phyloP scores from a whole-genome alignment of 352 stramenopile genomes.

The Thalassiosira mediterranea region DNA sequence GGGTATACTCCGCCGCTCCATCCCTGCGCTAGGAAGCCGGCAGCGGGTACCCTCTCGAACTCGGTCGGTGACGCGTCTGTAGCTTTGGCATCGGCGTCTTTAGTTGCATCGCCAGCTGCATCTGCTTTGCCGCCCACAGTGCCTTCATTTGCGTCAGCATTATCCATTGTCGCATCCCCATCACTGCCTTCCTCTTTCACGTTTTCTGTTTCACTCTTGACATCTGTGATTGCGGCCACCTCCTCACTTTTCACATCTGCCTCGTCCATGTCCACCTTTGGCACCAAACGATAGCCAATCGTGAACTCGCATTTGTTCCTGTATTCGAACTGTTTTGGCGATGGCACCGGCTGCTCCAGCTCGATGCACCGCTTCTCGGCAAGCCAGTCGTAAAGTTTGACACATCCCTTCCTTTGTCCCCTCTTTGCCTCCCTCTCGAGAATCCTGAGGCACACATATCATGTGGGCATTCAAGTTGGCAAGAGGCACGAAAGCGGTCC shows the following conservation, averaged over 20 bases:
- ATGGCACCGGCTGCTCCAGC: conserved; percentile 88
- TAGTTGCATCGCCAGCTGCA: not conserved
- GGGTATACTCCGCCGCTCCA: conserved; percentile 69
- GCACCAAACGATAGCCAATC: conserved; percentile 82
- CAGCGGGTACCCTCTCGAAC: conserved; percentile 49
- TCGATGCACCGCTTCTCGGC: conserved; percentile 54
- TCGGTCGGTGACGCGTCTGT: not conserved
- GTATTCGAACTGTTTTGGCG: conserved; percentile 88
- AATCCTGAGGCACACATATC: too few relatives aligned
- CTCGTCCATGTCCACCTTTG: conserved; percentile 9
- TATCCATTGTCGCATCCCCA: not conserved
- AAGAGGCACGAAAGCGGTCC: conserved; percentile 1
- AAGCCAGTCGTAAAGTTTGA: conserved; percentile 67
- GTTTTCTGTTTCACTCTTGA: conserved; percentile 3
- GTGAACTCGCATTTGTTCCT: conserved; percentile 98
- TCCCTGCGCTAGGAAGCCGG: conserved; percentile 72
- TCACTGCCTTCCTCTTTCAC: conserved; percentile 1
- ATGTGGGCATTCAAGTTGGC: conserved; percentile 1
- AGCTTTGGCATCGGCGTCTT: not conserved
- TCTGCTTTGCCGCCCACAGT: conserved; percentile 11
- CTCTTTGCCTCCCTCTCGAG: conserved; percentile 58
- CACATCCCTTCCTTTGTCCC: conserved; percentile 27
- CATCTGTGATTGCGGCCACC: not conserved
- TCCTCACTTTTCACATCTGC: conserved; percentile 13
- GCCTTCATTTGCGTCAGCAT: not conserved